Evolutionary conservation across 2,329 filamentous ascomycete species (phyloP).

Genomic region (Thermothelomyces thermophilus): DNA sequence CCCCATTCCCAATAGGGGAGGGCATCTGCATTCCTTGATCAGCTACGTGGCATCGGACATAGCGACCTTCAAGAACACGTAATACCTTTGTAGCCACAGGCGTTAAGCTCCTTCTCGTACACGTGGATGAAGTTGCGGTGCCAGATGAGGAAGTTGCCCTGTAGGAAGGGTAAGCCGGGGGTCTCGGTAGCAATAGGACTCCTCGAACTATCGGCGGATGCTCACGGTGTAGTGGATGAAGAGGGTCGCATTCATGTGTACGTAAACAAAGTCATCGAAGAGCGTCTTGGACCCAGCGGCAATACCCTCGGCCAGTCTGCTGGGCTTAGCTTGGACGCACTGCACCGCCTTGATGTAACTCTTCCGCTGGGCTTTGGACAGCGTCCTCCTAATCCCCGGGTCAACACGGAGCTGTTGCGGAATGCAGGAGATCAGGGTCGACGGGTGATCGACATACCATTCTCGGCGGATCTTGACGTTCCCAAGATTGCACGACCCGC

Average conservation of each 20-base stretch:
- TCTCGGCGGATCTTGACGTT: slow-evolving; percentile 22
- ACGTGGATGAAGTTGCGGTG: slow-evolving; percentile 20
- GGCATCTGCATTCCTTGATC: slow-evolving; percentile 3
- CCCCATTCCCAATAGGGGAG: slow-evolving; percentile 25
- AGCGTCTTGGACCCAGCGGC: slow-evolving; percentile 13
- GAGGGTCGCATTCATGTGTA: slow-evolving; percentile 19
- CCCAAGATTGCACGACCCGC: slow-evolving; percentile 12
- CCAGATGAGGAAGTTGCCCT: slow-evolving; percentile 24
- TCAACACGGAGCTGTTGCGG: not conserved
- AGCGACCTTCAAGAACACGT: no score
- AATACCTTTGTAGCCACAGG: slow-evolving; percentile 22
- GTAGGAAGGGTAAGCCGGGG: not conserved
- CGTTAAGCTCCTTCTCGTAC: slow-evolving; percentile 20
- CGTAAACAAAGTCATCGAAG: slow-evolving; percentile 23
- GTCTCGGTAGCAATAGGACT: no score
- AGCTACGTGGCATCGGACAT: no score
- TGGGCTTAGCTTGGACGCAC: slow-evolving; percentile 17
- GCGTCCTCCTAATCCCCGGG: slow-evolving; percentile 12
- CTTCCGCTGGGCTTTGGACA: slow-evolving; percentile 17
- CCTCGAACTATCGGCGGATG: not conserved
- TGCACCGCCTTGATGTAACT: slow-evolving; percentile 21
- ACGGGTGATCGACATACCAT: slow-evolving; percentile 8
- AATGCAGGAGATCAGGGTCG: no score
- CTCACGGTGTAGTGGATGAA: slow-evolving; percentile 20
- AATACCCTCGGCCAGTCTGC: slow-evolving; percentile 6